Base-by-base conservation (phyloP, 2,329 filamentous ascomycete genomes). In the Colletotrichum somersetense region DNA sequence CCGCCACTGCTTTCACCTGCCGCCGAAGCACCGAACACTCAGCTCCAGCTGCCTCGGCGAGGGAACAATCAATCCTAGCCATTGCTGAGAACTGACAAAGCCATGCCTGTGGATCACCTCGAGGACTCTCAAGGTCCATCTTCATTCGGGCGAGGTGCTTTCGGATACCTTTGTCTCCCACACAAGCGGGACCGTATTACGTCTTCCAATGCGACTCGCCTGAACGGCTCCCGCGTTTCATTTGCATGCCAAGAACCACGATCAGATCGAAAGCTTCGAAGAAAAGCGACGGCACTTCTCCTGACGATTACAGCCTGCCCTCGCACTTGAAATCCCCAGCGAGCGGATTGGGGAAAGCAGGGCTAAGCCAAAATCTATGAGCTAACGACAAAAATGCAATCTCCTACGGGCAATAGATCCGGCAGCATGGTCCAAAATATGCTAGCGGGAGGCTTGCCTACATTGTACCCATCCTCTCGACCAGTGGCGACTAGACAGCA, bases 381-480 rank as follows among this genome's bases (percentile, higher is more conserved):
- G 30, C 53, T 55, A 48, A 50, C 38, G 23, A 52, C 14, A 35
- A 62, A 62, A 46, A 44, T 23, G 26, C 44, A 53, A 57, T 58
- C 18, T 58, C 26, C n/a, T 26, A 40, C 10, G 53, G 12, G 11
- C 65, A 64, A 63, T 48, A 63, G 38, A 46, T 33, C 30, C 52
- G 40, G 26, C 30, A 52, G 30, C 33, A 26, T 35, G n/a, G 14
- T 26, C 46, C 52, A 23, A 44, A 23, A 5, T 44, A 62, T 8
- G 4, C 7, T 23, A n/a, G 44, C 48, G 26, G 20, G n/a, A 46
- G 65, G 16, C 61, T 20, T 8, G 50, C n/a, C 50, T 62, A 4
- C 23, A 35, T 11, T 23, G 3, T 50, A 12, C 10, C n/a, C 12
- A 11, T 23, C 18, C n/a, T n/a, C 7, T 2, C 30, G 52, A 35